Evolutionary conservation across 2,329 filamentous ascomycete species (phyloP).

Genomic region (Pseudomassariella vexata): DNA sequence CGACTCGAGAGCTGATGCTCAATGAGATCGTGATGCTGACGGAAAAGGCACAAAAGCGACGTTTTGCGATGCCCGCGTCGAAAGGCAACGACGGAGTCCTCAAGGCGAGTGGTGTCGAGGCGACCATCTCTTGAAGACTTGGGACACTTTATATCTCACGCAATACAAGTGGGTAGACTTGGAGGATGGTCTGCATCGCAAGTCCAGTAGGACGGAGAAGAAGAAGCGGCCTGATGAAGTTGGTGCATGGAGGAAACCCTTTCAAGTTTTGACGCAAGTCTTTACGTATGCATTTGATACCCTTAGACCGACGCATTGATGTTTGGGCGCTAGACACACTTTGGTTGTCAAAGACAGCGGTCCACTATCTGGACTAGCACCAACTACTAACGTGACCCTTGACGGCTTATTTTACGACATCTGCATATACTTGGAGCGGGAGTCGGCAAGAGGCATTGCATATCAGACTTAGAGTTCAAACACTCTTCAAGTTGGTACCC

Average conservation of each 20-base stretch:
- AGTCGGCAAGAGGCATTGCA: background rate
- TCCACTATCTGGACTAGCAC: constrained; percentile 1
- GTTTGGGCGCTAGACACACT: background rate
- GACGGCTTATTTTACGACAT: background rate
- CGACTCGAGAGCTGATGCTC: constrained; percentile 71
- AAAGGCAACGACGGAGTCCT: constrained; percentile 21
- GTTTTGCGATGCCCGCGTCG: constrained; percentile 20
- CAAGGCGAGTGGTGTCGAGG: constrained; percentile 25
- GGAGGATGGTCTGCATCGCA: no score
- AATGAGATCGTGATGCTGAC: constrained; percentile 53
- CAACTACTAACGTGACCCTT: background rate
- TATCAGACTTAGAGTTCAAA: no score
- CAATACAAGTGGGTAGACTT: no score
- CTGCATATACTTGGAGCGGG: background rate
- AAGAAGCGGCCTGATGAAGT: background rate
- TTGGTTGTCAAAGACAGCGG: background rate
- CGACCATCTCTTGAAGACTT: constrained; percentile 13
- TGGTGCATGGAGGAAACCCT: background rate
- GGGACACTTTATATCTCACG: background rate
- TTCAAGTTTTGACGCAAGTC: constrained; percentile 2
- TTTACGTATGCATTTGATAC: constrained; percentile 9
- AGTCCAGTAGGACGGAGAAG: no score
- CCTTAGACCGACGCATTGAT: constrained; percentile 7
- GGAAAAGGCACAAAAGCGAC: constrained; percentile 39
- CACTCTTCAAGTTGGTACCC: no score